Base-by-base conservation (phyloP, 352 stramenopile species). In the Globisporangium splendens region DNA sequence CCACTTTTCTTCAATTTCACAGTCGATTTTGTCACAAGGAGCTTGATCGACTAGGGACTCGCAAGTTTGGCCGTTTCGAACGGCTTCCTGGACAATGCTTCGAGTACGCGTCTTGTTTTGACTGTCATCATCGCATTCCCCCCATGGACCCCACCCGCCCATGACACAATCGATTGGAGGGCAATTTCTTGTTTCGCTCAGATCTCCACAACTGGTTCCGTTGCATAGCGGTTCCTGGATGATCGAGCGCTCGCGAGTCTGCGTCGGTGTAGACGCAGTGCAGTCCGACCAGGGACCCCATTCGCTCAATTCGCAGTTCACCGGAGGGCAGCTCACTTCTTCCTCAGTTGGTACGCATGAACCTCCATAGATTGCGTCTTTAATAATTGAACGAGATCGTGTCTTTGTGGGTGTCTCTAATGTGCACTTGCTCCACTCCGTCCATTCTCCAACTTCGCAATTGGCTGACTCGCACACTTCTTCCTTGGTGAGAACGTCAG, bases 241-340 rank as follows among this genome's bases (percentile, higher is more conserved):
- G 4, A 91, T 46, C 0, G 59, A 63, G 8, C 78, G 76, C 41
- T 66, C 65, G 0, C 75, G 78, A 0, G 71, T 72, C 66, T 82
- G 71, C 1, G 59, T 79, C 0, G 62, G 60, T 0, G 78, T 89
- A 46, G 70, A 63, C 14, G 67, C 60, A 0, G 68, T 77, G 52
- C 78, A 91, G 1, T 62, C 56, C 1, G 50, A 78, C 77, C 77
- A 91, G 3, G 73, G 54, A 1, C 20, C 52, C 78, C 78, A 91
- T 10, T 53, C 57, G 0, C 56, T 68, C 11, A 74, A 47, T 0
- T 61, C 18, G 46, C 82, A 91, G 50, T 82, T 54, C 5, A 88
- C 66, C 0, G 75, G 43, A 3, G 79, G 79, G 49, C 81, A 91
- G n/a, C 57, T 39, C 7, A 69, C 24, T 1, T 50, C 24, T 33